phyloP scores from a whole-genome alignment of 148 eudicot species.

The Spergularia bocconei region DNA sequence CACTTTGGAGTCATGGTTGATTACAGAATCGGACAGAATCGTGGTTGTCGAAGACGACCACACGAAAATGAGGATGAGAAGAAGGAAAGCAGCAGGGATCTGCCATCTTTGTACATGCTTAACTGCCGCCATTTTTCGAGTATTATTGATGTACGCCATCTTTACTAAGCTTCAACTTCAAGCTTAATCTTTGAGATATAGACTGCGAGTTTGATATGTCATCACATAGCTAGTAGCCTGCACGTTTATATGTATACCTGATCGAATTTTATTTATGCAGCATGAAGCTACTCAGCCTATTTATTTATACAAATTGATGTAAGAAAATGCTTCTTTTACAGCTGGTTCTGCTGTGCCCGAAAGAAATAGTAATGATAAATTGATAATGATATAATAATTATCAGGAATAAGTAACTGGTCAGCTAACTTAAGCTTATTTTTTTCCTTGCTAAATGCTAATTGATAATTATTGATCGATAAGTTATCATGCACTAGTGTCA shows the following conservation, averaged over 20 bases:
- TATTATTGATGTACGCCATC: neutral
- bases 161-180: neutral
- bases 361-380: too few relatives aligned
- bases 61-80: conserved; percentile 49
- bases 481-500: too few relatives aligned
- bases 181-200: neutral
- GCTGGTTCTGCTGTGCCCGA: too few relatives aligned
- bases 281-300: too few relatives aligned
- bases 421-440: too few relatives aligned
- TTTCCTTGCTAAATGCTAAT: too few relatives aligned
- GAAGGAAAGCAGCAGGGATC: conserved; percentile 35
- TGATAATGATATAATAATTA: too few relatives aligned
- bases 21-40: conserved; percentile 44
- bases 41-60: conserved; percentile 62
- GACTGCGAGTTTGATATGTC: conserved; percentile 6
- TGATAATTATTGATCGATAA: too few relatives aligned
- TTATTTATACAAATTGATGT: too few relatives aligned
- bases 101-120: conserved; percentile 6
- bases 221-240: conserved; percentile 5
- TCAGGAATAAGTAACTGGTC: too few relatives aligned
- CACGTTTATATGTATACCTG: conserved; percentile 21
- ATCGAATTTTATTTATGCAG: neutral
- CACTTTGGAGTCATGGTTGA: conserved; percentile 17
- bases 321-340: too few relatives aligned
- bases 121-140: conserved; percentile 33